Conservation (phyloP, 805 yeast species). For the Saccharomycopsis fibuligera region DNA sequence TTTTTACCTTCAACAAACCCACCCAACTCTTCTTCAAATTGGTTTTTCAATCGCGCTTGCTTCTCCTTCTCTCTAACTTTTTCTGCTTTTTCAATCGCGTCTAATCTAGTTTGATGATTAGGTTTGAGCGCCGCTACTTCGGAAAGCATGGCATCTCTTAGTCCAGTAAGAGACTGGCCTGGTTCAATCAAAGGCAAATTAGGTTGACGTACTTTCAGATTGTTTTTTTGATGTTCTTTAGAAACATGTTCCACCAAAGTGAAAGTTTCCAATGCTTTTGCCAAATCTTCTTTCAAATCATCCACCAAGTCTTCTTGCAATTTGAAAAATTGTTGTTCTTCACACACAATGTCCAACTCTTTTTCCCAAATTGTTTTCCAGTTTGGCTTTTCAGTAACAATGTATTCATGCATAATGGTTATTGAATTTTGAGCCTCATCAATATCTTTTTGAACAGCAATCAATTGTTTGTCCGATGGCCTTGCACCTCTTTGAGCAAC, state of each 20-base stretch:
- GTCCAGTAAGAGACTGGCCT: slow-evolving; percentile 48
- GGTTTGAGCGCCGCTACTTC: slow-evolving; percentile 80
- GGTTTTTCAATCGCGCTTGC: slow-evolving; percentile 47
- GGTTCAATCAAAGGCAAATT: slow-evolving; percentile 52
- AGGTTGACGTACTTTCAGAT: slow-evolving; percentile 17
- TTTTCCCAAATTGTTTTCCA: slow-evolving; percentile 93
- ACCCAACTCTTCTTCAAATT: slow-evolving; percentile 80
- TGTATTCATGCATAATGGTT: slow-evolving; percentile 49
- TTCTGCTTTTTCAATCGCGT: slow-evolving; percentile 87
- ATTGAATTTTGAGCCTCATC: slow-evolving; percentile 48
- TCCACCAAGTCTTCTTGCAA: slow-evolving; percentile 80
- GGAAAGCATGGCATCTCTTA: slow-evolving; percentile 69
- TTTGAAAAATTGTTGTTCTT: slow-evolving; percentile 88
- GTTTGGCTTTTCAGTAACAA: slow-evolving; percentile 64
- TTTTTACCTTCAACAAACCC: slow-evolving; percentile 75
- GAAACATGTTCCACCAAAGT: slow-evolving; percentile 75
- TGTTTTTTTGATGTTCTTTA: slow-evolving; percentile 56
- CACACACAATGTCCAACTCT: slow-evolving; percentile 83
- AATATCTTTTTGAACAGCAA: slow-evolving; percentile 59
- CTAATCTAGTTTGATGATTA: slow-evolving; percentile 76
- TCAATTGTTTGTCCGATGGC: slow-evolving; percentile 69
- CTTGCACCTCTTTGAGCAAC: slow-evolving; percentile 88
- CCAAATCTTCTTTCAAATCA: slow-evolving; percentile 76
- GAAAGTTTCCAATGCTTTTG: slow-evolving; percentile 75
- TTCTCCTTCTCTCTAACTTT: slow-evolving; percentile 67